Conservation (phyloP, 345 rosid species). For the Hypericum perforatum region DNA sequence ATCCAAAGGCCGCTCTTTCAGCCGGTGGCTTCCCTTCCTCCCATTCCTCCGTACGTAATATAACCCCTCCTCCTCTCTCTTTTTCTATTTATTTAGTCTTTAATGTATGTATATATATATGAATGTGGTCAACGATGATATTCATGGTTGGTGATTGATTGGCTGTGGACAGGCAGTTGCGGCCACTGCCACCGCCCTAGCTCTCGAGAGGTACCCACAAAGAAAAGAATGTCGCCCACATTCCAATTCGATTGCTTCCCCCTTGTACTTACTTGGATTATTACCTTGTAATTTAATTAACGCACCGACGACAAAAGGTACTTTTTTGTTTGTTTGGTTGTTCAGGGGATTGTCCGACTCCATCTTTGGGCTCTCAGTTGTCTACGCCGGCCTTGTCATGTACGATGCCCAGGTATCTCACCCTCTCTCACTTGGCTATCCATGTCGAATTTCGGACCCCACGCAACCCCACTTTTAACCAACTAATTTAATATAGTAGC, state of each 20-base stretch:
- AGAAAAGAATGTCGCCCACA: too few relatives aligned
- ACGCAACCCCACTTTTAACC: too few relatives aligned
- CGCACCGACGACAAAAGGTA: neutral
- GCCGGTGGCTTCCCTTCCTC: conserved; percentile 96
- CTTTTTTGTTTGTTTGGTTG: neutral
- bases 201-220: conserved; percentile 55
- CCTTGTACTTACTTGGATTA: neutral
- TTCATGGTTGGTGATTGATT: conserved; percentile 1
- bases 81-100: neutral
- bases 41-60: conserved; percentile 57
- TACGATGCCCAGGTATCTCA: conserved; percentile 72
- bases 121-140: too few relatives aligned
- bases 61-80: neutral
- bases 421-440: neutral
- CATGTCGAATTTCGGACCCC: too few relatives aligned
- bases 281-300: neutral
- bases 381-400: conserved; percentile 82
- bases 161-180: conserved; percentile 47
- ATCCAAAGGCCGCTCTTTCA: conserved; percentile 42
- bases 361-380: conserved; percentile 59
- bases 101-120: too few relatives aligned
- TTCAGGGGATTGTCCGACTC: conserved; percentile 87
- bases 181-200: conserved; percentile 79
- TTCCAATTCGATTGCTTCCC: neutral
- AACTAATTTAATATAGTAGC: too few relatives aligned